A percentile compares a stretch with the other conserved stretches of the same genome.
phyloP scores from a whole-genome alignment of 495 filamentous ascomycete genomes.

The Xylaria acuta region DNA sequence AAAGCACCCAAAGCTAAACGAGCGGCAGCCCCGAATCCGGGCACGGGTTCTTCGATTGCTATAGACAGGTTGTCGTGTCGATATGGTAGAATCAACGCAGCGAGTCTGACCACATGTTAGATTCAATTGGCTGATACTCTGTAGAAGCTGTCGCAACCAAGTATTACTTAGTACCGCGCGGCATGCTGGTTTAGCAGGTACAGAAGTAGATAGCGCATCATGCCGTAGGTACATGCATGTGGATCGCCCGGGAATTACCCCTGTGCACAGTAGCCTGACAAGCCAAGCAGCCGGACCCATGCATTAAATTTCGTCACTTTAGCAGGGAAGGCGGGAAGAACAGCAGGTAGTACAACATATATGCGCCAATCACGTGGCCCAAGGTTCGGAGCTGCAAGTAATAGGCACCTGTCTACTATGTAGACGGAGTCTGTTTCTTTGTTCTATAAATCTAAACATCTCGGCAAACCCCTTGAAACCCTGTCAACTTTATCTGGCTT shows the following conservation, averaged over 20 bases:
- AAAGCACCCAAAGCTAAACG: conserved; percentile 8
- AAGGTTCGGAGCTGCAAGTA: background rate
- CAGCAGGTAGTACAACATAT: background rate
- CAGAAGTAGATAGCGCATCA: background rate
- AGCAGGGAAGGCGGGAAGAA: background rate
- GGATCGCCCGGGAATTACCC: background rate
- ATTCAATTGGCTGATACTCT: too few species aligned
- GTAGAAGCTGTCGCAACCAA: conserved; percentile 4
- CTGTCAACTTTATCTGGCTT: background rate
- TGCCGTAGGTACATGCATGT: background rate
- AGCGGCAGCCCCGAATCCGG: conserved; percentile 12
- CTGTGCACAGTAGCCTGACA: background rate
- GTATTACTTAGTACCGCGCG: background rate
- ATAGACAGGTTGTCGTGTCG: background rate
- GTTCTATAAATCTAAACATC: background rate
- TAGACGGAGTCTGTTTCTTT: background rate
- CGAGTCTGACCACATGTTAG: background rate
- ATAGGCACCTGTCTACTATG: background rate
- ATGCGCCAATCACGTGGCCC: background rate
- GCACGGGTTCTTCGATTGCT: background rate
- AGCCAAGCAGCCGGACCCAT: background rate
- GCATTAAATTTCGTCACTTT: conserved; percentile 9
- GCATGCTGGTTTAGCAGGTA: background rate
- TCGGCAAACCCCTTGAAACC: background rate
- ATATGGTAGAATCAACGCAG: conserved; percentile 1